Percentiles rank a stretch among this genome's conserved stretches.
phyloP scores from a whole-genome alignment of 163 green algal species.

The Scenedesmus sp. region DNA sequence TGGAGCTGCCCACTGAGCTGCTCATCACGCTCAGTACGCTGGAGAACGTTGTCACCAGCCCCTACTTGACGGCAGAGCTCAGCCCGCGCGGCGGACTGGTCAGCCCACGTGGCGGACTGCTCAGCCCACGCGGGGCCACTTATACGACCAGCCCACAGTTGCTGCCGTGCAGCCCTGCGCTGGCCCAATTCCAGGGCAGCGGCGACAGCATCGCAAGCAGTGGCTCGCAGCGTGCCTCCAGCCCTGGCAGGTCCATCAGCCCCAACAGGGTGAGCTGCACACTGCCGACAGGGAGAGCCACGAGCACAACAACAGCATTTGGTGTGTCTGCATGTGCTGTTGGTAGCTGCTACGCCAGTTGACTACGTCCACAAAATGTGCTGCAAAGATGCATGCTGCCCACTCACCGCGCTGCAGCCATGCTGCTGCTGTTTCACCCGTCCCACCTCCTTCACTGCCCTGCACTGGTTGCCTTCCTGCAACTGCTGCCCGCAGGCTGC shows the following conservation, averaged over 20 bases:
- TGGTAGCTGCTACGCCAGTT: too few relatives aligned
- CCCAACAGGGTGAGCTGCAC: not conserved
- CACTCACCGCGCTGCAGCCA: too few relatives aligned
- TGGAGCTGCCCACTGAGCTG: constrained; percentile 45
- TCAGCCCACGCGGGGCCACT: not conserved
- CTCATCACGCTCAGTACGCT: constrained; percentile 15
- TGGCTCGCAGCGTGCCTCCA: not conserved
- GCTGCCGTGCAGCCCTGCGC: not conserved
- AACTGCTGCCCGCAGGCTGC: not conserved
- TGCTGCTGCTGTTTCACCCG: not conserved
- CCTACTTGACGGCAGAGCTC: not conserved
- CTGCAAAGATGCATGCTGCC: too few relatives aligned
- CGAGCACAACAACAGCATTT: too few relatives aligned
- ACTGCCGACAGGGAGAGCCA: too few relatives aligned
- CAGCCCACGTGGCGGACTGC: not conserved
- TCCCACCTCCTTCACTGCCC: not conserved
- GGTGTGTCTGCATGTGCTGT: too few relatives aligned
- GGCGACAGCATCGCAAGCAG: not conserved
- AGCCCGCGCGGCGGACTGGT: not conserved
- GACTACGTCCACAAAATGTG: too few relatives aligned
- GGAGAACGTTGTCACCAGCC: constrained; percentile 15
- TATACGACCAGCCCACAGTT: not conserved
- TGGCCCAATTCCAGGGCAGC: not conserved
- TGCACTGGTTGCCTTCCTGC: not conserved
- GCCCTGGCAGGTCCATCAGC: not conserved